Conservation (phyloP, 2,329 filamentous ascomycete genomes). For the Beauveria asiatica region DNA sequence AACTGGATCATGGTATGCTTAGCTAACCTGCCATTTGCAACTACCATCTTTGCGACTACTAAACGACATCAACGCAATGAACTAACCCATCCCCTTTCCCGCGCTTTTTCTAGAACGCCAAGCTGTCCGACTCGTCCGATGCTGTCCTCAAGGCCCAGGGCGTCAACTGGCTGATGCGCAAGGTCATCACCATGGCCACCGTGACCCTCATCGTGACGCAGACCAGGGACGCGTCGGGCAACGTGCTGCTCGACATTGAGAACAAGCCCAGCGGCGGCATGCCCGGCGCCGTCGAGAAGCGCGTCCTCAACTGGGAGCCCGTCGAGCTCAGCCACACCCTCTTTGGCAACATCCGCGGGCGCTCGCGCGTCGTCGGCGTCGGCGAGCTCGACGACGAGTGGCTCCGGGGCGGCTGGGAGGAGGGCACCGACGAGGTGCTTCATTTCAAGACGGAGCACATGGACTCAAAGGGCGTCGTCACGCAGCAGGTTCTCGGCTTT, state of each 20-base stretch:
- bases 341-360: constrained; percentile 15
- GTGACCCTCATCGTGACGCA: constrained; percentile 14
- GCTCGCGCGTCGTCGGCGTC: constrained; percentile 12
- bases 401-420: constrained; percentile 15
- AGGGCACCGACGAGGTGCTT: constrained; percentile 13
- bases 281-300: constrained; percentile 13
- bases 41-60: background rate
- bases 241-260: constrained; percentile 14
- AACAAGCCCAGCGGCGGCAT: constrained; percentile 14
- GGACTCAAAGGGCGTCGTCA: constrained; percentile 10
- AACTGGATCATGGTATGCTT: constrained; percentile 12
- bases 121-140: constrained; percentile 14
- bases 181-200: constrained; percentile 14
- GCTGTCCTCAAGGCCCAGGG: constrained; percentile 15
- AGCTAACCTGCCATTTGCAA: background rate
- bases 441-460: constrained; percentile 14
- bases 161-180: constrained; percentile 17
- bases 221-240: constrained; percentile 11
- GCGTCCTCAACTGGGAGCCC: constrained; percentile 13
- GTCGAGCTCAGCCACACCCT: constrained; percentile 15
- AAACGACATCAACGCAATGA: background rate
- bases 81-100: background rate
- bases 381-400: constrained; percentile 13
- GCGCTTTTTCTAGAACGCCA: constrained; percentile 2
- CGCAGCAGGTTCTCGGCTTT: constrained; percentile 10